Evolutionary conservation across 176 grass and related monocot species (phyloP).

Genomic region (Cenchrus fungigraminus): DNA sequence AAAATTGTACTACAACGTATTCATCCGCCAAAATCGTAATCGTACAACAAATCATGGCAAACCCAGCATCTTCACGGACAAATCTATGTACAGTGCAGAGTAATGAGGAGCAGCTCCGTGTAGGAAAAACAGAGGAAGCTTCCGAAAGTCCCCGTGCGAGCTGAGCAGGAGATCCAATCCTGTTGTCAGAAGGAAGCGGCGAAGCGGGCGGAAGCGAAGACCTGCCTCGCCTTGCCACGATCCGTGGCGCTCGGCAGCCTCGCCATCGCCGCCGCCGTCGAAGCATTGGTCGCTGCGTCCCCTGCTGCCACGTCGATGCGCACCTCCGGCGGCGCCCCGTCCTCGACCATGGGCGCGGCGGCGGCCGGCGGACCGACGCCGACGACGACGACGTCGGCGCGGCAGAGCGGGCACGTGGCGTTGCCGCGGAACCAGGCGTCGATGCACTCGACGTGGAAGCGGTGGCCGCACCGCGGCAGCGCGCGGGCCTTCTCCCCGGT

Average conservation of each 20-base stretch:
- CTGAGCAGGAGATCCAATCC: neutral
- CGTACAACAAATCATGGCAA: neutral
- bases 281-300: neutral
- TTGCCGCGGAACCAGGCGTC: constrained; percentile 69
- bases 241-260: constrained; percentile 49
- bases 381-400: constrained; percentile 45
- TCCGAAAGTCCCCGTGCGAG: neutral
- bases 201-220: constrained; percentile 28
- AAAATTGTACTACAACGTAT: neutral
- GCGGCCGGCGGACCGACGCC: neutral
- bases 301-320: neutral
- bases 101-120: neutral
- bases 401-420: constrained; percentile 70
- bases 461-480: constrained; percentile 62
- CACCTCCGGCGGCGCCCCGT: neutral
- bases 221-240: constrained; percentile 38
- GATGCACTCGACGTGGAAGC: constrained; percentile 70
- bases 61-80: neutral
- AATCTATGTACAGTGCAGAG: constrained; percentile 8
- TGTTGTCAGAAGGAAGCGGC: neutral
- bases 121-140: constrained; percentile 18
- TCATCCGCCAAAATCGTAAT: neutral
- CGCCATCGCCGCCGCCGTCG: constrained; percentile 23
- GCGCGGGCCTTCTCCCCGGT: constrained; percentile 51
- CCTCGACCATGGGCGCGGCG: neutral